These are phyloP conservation scores for Calvatia gigantea DNA, from an alignment of 768 basidiomycete genomes.

Conservation along the genomic window DNA sequence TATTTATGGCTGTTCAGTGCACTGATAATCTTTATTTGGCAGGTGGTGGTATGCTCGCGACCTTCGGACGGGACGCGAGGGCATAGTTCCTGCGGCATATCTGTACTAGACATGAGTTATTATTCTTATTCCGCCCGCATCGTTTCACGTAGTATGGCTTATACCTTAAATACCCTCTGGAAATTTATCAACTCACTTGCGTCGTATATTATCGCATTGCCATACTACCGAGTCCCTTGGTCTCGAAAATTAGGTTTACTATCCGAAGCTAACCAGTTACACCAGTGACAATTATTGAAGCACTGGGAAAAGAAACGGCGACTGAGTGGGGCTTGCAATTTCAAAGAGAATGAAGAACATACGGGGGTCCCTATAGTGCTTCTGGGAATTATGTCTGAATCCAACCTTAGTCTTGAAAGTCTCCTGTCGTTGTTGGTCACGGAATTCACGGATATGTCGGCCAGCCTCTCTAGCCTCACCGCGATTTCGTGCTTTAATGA, in stretches of 20 bases:
- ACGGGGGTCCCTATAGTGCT: conserved; percentile 80
- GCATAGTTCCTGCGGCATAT: conserved; percentile 90
- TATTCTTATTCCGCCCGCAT: conserved; percentile 31
- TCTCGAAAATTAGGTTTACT: conserved; percentile 15
- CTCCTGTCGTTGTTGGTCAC: conserved; percentile 75
- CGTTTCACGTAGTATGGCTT: conserved; percentile 26
- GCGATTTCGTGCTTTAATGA: conserved; percentile 88
- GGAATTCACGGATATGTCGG: conserved; percentile 77
- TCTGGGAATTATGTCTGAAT: conserved; percentile 81
- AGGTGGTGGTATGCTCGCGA: conserved; percentile 97
- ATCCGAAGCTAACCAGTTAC: conserved; percentile 9
- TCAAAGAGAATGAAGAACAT: conserved; percentile 30
- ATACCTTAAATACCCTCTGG: conserved; percentile 10
- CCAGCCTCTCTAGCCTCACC: conserved; percentile 94
- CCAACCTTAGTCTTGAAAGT: conserved; percentile 83
- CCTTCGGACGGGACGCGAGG: conserved; percentile 73
- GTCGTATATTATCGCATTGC: background rate
- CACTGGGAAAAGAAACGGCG: conserved; percentile 19
- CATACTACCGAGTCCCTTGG: background rate
- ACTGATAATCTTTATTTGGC: conserved; percentile 18
- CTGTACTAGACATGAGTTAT: conserved; percentile 58
- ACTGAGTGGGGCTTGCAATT: background rate
- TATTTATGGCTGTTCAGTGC: background rate
- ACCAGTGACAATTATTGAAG: conserved; percentile 21
- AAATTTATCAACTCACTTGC: conserved; percentile 1